Evolutionary conservation across 2,329 filamentous ascomycete species (phyloP).

Genomic region (Penicillium sp.): DNA sequence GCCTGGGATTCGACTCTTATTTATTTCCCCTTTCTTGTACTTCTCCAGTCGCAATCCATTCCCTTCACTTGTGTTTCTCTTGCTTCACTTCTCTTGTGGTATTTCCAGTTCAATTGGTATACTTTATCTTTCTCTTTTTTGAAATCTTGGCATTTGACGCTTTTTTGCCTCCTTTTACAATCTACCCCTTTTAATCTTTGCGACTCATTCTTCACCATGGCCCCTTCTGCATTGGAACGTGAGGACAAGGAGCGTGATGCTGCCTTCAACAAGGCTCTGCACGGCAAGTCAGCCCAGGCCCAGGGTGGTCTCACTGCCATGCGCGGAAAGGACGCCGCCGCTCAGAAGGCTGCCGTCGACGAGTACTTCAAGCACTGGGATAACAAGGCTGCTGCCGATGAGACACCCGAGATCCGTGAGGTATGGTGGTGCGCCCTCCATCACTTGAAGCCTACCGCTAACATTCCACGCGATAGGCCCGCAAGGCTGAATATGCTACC

Average conservation of each 20-base stretch:
- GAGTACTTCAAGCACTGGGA: slow-evolving; percentile 98
- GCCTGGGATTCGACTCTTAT: slow-evolving; percentile 19
- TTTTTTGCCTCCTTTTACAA: slow-evolving; percentile 19
- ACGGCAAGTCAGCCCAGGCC: slow-evolving; percentile 69
- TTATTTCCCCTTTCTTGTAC: slow-evolving; percentile 19
- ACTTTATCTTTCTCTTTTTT: neutral
- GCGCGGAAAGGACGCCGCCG: slow-evolving; percentile 75
- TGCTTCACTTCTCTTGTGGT: slow-evolving; percentile 12
- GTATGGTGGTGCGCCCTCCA: slow-evolving; percentile 49
- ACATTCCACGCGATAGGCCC: slow-evolving; percentile 53
- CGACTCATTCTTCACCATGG: slow-evolving; percentile 43
- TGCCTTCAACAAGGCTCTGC: slow-evolving; percentile 84
- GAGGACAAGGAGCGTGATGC: slow-evolving; percentile 86
- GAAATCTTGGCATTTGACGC: slow-evolving; percentile 5
- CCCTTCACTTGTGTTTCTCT: slow-evolving; percentile 12
- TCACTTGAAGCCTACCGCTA: slow-evolving; percentile 8
- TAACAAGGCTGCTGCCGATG: slow-evolving; percentile 72
- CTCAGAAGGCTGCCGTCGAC: slow-evolving; percentile 78
- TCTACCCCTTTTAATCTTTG: slow-evolving; percentile 20
- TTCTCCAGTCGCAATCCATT: slow-evolving; percentile 14
- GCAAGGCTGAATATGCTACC: slow-evolving; percentile 85
- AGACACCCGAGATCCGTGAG: slow-evolving; percentile 80
- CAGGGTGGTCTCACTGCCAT: slow-evolving; percentile 77
- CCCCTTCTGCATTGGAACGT: slow-evolving; percentile 64
- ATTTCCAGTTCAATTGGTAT: slow-evolving; percentile 5